Conservation (phyloP, 495 filamentous ascomycete genomes). For the Aspergillus campestris region DNA sequence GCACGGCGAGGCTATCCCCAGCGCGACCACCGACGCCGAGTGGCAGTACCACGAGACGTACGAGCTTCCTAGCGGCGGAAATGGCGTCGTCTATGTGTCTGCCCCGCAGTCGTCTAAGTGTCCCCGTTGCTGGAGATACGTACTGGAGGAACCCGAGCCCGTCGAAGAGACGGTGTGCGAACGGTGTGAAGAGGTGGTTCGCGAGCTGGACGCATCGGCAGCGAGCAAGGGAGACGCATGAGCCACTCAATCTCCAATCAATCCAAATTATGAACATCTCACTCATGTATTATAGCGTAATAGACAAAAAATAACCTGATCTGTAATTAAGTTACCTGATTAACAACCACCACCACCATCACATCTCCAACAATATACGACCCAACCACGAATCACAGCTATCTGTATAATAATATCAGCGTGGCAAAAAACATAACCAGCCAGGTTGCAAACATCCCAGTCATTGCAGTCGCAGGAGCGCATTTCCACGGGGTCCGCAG, state of each 20-base stretch:
- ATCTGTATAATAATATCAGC: no score
- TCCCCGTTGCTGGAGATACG: slow-evolving; percentile 80
- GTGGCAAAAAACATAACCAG: no score
- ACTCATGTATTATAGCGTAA: slow-evolving; percentile 1
- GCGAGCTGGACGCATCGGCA: slow-evolving; percentile 21
- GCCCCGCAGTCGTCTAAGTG: slow-evolving; percentile 68
- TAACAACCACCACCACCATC: no score
- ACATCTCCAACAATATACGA: no score
- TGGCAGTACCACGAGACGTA: slow-evolving; percentile 52
- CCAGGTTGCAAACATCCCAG: no score
- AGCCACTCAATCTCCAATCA: not conserved
- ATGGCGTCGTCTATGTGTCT: slow-evolving; percentile 50
- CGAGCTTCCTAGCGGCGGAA: slow-evolving; percentile 34
- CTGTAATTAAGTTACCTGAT: no score
- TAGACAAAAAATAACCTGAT: not conserved
- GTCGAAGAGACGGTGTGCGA: slow-evolving; percentile 56
- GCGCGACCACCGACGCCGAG: slow-evolving; percentile 20
- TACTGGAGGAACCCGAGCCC: slow-evolving; percentile 34
- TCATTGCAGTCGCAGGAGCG: no score
- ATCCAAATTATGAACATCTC: not conserved
- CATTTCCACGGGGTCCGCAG: no score
- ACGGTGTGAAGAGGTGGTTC: slow-evolving; percentile 63
- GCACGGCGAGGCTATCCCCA: slow-evolving; percentile 18
- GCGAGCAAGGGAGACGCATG: not conserved
- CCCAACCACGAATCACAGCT: no score